These are phyloP conservation scores for Suillus plorans DNA, from an alignment of 768 basidiomycete species.

Conservation along the genomic window DNA sequence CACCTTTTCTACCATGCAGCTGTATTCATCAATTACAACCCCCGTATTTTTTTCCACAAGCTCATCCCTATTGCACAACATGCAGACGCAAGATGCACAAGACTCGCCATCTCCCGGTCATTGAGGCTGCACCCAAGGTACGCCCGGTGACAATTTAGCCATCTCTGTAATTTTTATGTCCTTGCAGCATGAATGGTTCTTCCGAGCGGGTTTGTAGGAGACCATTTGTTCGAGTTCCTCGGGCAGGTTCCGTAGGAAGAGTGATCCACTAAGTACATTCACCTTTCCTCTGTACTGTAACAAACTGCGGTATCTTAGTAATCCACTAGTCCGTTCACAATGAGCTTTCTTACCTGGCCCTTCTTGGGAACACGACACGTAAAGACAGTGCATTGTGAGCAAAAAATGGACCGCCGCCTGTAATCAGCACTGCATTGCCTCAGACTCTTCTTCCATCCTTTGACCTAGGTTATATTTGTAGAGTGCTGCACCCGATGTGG, in stretches of 20 bases:
- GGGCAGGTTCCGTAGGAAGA: not conserved
- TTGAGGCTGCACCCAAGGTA: not conserved
- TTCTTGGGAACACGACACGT: not conserved
- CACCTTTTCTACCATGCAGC: not conserved
- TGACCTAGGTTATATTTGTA: constrained; percentile 53
- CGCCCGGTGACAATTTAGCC: not conserved
- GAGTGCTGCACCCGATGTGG: constrained; percentile 43
- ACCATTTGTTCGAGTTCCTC: not conserved
- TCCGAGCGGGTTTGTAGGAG: not conserved
- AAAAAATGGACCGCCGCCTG: not conserved
- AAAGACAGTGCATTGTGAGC: not conserved
- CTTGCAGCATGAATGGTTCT: not conserved
- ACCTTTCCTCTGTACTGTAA: not conserved
- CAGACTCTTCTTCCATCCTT: constrained; percentile 11
- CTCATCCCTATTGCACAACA: not conserved
- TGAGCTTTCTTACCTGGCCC: not conserved
- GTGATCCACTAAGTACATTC: not conserved
- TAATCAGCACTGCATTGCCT: not conserved
- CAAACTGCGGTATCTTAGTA: not conserved
- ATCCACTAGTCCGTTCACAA: not conserved
- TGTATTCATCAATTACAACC: not conserved
- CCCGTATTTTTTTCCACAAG: not conserved
- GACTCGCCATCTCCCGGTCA: not conserved
- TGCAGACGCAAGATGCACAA: not conserved
- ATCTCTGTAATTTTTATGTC: not conserved